Percentiles rank a stretch among this genome's conserved stretches.
Conservation (phyloP, 139 green algal species). For the Ettlia oleoabundans region DNA sequence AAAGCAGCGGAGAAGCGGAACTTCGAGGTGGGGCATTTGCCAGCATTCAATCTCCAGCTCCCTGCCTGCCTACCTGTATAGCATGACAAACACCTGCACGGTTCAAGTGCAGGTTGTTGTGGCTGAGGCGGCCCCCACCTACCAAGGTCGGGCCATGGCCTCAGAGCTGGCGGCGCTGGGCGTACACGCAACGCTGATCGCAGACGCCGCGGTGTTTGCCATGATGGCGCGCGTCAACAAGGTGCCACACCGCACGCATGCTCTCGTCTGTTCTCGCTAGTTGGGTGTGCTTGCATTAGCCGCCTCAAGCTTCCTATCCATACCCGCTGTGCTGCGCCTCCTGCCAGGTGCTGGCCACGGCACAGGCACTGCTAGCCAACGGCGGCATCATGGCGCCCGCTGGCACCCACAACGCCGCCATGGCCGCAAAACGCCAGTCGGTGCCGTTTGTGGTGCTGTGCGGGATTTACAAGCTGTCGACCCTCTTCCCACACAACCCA, state of each 20-base stretch:
- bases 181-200: constrained; percentile 88
- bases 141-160: constrained; percentile 90
- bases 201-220: constrained; percentile 93
- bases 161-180: constrained; percentile 75
- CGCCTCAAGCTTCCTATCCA: not conserved
- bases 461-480: constrained; percentile 93
- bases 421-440: constrained; percentile 85
- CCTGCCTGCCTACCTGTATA: too few species aligned
- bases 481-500: constrained; percentile 92
- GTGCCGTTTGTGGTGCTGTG: constrained; percentile 97
- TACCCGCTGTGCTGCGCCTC: not conserved
- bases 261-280: too few species aligned
- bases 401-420: constrained; percentile 82
- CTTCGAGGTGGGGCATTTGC: constrained; percentile 77
- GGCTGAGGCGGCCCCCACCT: constrained; percentile 87
- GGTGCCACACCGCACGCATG: too few species aligned
- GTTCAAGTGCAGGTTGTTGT: constrained; percentile 93
- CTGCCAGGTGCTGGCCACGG: constrained; percentile 85
- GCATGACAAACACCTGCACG: too few species aligned
- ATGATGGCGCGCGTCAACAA: constrained; percentile 98
- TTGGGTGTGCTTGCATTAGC: too few species aligned
- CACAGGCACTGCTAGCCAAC: constrained; percentile 94
- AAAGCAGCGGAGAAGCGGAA: constrained; percentile 89
- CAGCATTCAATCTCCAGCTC: not conserved
- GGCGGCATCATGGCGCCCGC: constrained; percentile 88